phyloP scores from a whole-genome alignment of 2,329 filamentous ascomycete genomes.

The Xylariaceae sp. region DNA sequence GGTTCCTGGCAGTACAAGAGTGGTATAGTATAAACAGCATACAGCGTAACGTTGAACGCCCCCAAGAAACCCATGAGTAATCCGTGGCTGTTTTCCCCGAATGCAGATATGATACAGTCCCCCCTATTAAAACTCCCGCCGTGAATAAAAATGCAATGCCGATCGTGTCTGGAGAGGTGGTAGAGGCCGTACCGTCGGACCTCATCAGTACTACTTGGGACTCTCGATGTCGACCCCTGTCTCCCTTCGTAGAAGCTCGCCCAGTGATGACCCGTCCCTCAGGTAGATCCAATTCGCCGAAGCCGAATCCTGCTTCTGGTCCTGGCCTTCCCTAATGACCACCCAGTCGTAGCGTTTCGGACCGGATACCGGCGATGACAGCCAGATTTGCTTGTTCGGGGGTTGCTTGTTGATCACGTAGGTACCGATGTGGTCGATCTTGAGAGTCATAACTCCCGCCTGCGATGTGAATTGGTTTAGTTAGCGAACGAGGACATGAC shows the following conservation, averaged over 20 bases:
- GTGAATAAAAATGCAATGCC: neutral
- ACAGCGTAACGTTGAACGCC: neutral
- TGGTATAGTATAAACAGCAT: slow-evolving; percentile 3
- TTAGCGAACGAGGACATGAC: neutral
- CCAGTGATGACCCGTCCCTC: slow-evolving; percentile 72
- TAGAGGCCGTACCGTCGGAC: neutral
- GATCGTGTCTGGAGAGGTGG: neutral
- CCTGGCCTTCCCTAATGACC: slow-evolving; percentile 62
- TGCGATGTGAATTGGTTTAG: slow-evolving; percentile 34
- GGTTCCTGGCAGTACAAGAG: slow-evolving; percentile 8
- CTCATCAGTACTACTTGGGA: neutral
- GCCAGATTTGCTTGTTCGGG: slow-evolving; percentile 95
- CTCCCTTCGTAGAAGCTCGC: slow-evolving; percentile 68
- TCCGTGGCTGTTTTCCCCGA: neutral
- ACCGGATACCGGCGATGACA: slow-evolving; percentile 83
- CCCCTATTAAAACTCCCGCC: neutral
- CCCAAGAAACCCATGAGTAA: neutral
- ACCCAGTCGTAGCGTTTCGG: slow-evolving; percentile 96
- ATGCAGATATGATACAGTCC: slow-evolving; percentile 7
- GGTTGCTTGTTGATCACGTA: slow-evolving; percentile 99
- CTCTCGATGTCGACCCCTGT: slow-evolving; percentile 53
- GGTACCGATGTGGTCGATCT: slow-evolving; percentile 62
- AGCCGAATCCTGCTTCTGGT: slow-evolving; percentile 72
- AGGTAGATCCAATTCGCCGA: slow-evolving; percentile 80
- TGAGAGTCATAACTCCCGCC: slow-evolving; percentile 80